Base-by-base conservation (phyloP, 2,329 filamentous ascomycete species). In the Pseudogymnoascus sp. region DNA sequence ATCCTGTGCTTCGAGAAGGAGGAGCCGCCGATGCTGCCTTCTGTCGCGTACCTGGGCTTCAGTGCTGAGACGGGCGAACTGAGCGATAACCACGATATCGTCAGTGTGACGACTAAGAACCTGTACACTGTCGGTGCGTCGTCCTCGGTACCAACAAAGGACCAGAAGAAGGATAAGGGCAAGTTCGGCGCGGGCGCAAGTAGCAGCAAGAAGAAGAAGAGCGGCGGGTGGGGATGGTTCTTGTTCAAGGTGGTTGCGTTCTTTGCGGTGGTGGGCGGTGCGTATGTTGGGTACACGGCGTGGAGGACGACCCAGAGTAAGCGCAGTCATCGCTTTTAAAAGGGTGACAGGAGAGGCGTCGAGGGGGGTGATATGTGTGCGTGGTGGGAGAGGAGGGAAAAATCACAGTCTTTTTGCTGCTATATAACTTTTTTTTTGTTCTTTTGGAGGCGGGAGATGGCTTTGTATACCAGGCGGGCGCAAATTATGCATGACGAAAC, bases 71-170 rank as follows among this genome's bases (percentile, higher is more conserved):
- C 94, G 14, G 94, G 94, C 71, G 93, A 99, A 78, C 84, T 99
- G 66, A 91, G 87, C 75, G 94, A 99, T 77, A 96, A 96, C 80
- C 93, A 97, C 80, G 94, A 99, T 76, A 95, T 99, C 74, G 85
- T 97, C 72, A 88, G 85, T 58, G 83, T 99, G 69, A 80, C 86
- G 65, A 87, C 93, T 62, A 89, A 88, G 79, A 99, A 97, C 75
- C 79, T 99, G 64, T 97, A 97, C 78, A 86, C 59, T 3, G 25
- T 25, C 3, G 58, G 64, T 66, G 47, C 60, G 60, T 60, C 30
- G 54, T 14, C 16, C 14, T 58, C 20, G 54, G 59, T 60, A 59
- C 59, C 47, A 25, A 62, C 63, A 61, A 67, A 57, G 35, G 62
- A 60, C 58, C 64, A 68, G 64, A 35, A 20, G 62, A 62, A 60